A percentile compares a stretch with the other conserved stretches of the same genome.
phyloP scores from a whole-genome alignment of 805 yeast species.

The Pichia gijzeniarum region DNA sequence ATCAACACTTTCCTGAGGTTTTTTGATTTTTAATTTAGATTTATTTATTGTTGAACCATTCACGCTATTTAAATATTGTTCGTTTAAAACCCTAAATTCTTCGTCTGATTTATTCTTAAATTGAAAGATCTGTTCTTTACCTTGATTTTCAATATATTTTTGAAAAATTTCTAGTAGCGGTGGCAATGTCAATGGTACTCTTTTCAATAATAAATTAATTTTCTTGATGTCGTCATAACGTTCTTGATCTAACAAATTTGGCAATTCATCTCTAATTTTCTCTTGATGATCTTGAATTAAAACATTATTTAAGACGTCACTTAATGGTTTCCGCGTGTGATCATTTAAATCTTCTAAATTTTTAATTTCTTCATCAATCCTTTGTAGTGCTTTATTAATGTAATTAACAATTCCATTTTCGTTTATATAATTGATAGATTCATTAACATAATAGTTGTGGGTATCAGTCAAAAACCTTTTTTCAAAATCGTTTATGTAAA shows the following conservation, averaged over 20 bases:
- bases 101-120: conserved; percentile 32
- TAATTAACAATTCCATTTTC: conserved; percentile 85
- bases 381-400: conserved; percentile 74
- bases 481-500: conserved; percentile 79
- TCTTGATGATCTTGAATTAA: conserved; percentile 75
- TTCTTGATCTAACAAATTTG: conserved; percentile 64
- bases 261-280: conserved; percentile 70
- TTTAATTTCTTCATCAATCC: conserved; percentile 78
- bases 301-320: conserved; percentile 67
- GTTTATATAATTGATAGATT: conserved; percentile 58
- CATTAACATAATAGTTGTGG: conserved; percentile 56
- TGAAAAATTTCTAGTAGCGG: conserved; percentile 73
- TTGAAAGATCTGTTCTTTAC: conserved; percentile 54
- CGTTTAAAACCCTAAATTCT: not conserved
- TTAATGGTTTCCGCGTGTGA: conserved; percentile 71
- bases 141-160: conserved; percentile 61
- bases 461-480: conserved; percentile 67
- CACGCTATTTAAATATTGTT: conserved; percentile 4
- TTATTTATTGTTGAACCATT: not conserved
- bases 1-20: conserved; percentile 28
- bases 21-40: conserved; percentile 5
- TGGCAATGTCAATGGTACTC: conserved; percentile 73
- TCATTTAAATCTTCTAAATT: conserved; percentile 77
- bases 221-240: conserved; percentile 68
- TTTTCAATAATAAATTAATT: conserved; percentile 66